Evolutionary conservation across 768 basidiomycete species (phyloP), one percentile per base, ranked within the genome.

Genomic region (Fomitopsis serialis): DNA sequence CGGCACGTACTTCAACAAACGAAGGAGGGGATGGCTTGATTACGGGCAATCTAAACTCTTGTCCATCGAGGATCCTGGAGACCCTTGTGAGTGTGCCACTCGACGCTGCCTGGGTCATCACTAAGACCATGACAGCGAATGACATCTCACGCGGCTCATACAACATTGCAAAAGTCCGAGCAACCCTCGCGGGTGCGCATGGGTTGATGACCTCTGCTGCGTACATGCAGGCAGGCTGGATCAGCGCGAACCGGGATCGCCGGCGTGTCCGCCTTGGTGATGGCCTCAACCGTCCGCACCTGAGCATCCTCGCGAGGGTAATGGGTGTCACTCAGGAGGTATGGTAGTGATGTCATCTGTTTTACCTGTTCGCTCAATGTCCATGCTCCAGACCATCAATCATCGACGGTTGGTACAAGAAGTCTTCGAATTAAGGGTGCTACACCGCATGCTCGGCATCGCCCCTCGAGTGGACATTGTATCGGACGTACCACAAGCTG

Each of bases 21-120:
- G 75, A 50, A 75, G 80, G 53, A 72, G 92, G 59, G 93, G 93
- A 2, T 99, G 97, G 97, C 67, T 73, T 54, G 81, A 87, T 63
- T 76, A 73, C 50, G 73, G 70, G 48, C 78, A 78, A 62, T 70
- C 73, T 13, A 71, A 75, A 25, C 70, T 89, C 58, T 71, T 99
- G 45, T 88, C 84, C 4, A 89, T 99, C 25, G 97, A 98, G 68
- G 97, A 99, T 70, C 97, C 97, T 11, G 87, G 85, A 13, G 94
- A 98, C 70, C 71, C 79, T 24, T 75, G 94, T 96, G 61, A 70
- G 92, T 78, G 6, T 8, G 36, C 45, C 25, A 27, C 35, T 40
- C 42, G 12, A 24, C 49, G 29, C 27, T 54, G 23, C 24, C 32
- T 29, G 25, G 27, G 32, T 36, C 24, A 21, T 46, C 36, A 25